A percentile compares a stretch with the other conserved stretches of the same genome.
phyloP scores from a whole-genome alignment of 257 asterid genomes.

The Agastache rugosa region DNA sequence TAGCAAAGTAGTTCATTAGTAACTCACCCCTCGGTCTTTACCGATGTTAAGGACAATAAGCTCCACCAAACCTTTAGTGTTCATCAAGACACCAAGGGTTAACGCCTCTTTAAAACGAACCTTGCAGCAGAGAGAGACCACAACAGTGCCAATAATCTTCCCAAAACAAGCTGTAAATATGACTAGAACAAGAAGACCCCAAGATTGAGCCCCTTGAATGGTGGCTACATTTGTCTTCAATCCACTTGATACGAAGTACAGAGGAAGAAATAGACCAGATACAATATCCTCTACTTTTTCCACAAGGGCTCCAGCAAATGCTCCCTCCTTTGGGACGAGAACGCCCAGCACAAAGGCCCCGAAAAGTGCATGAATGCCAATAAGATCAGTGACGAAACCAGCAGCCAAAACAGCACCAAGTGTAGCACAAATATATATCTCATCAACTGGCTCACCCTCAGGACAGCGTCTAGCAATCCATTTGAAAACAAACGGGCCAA shows the following conservation, averaged over 20 bases:
- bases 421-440: constrained; percentile 65
- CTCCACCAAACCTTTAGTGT: constrained; percentile 76
- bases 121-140: constrained; percentile 49
- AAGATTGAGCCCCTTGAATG: constrained; percentile 65
- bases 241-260: constrained; percentile 73
- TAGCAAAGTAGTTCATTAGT: neutral
- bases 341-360: constrained; percentile 76
- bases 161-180: constrained; percentile 65
- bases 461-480: constrained; percentile 65
- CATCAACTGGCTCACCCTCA: constrained; percentile 69
- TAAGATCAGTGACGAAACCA: constrained; percentile 63
- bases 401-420: constrained; percentile 70
- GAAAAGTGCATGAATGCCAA: constrained; percentile 74
- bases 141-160: constrained; percentile 59
- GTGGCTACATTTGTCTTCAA: constrained; percentile 67
- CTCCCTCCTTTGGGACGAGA: constrained; percentile 75
- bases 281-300: constrained; percentile 70
- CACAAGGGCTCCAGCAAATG: constrained; percentile 64
- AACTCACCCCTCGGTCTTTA: constrained; percentile 64
- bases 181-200: constrained; percentile 71
- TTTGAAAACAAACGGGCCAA: constrained; percentile 52
- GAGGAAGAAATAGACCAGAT: constrained; percentile 67
- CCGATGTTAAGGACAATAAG: constrained; percentile 73
- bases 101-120: constrained; percentile 59
- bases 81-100: constrained; percentile 68